Base-by-base conservation (phyloP, 345 rosid species). In the Eucalyptus cloeziana region DNA sequence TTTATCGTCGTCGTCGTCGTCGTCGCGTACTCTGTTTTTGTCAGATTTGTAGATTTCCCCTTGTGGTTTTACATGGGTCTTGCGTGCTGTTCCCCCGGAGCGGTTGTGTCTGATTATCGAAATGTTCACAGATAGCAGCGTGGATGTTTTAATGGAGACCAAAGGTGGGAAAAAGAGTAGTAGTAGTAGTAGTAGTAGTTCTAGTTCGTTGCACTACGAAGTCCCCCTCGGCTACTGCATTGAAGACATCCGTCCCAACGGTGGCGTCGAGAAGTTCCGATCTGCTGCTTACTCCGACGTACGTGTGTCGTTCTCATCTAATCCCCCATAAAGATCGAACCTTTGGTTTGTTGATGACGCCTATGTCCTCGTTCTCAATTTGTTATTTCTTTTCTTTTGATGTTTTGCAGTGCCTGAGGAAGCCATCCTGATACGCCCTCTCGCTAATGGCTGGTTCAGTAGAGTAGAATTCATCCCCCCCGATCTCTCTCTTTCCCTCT, bases 201-300 rank as follows among this genome's bases (percentile, higher is more conserved):
- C 93, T 37, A 89, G 89, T 86, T 91, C 93, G 49, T 31, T 92
- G 49, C 94, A 89, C 51, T 95, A 95, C 96, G 98, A 96, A 94
- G 94, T 89, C 85, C 97, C 98, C 43, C 95, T 95, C 87, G 97
- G 97, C 51, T 96, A 96, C 95, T 94, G 94, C 95, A 95, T 95
- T 92, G 98, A 96, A 95, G 97, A 96, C 93, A 93, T 96, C 93
- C 97, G 97, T 90, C 98, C 98, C 22, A 90, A 87, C 95, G 98
- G 97, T 89, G 98, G 98, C 91, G 93, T 94, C 90, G 93, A 96
- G 90, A 96, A 95, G 93, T 95, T 96, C 96, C 93, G 94, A 91
- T 95, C 96, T 69, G 96, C 97, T 94, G 97, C 95, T 49, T 96
- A 96, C 96, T 95, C 97, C 24, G 94, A 95, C 96, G 97, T 95